Evolutionary conservation across 1,284 basidiomycete genomes (phyloP), one percentile per base, ranked within the genome.

Genomic region (Sparassis latifolia): DNA sequence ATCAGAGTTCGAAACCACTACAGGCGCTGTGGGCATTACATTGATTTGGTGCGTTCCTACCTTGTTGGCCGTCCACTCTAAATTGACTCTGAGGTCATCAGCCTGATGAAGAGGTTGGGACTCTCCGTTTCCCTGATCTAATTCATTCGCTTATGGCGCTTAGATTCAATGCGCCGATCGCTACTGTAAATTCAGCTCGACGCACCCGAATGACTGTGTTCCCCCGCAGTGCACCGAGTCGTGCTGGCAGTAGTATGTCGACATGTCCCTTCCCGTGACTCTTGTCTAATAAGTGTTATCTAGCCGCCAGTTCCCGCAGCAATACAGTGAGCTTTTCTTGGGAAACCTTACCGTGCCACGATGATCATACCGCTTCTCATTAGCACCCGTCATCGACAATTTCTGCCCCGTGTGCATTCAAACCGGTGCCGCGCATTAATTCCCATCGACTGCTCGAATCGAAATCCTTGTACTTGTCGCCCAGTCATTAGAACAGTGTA

Each of bases 181-280:
- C 33, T 73, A 66, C 61, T 89, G 86, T 76, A 86, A 74, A 66
- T 89, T 89, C 69, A 88, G 86, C 58, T 66, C 74, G 20, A 66
- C 64, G 28, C 86, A 89, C 66, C 82, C 82, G 20, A 56, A 53
- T 31, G 69, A 80, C 52, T 89, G 86, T 60, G 71, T 75, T 28
- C 72, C 78, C 29, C 72, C 75, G 43, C 65, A 71, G 31, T 89
- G 86, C 66, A 72, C 64, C 37, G 67, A 65, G 20, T 80, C 79
- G n/a, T 89, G 86, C 62, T 86, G 84, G 82, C 85, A 86, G 66
- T 85, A 85, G 86, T 89, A 66, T 70, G 86, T 52, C 46, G 35
- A 45, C 27, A 35, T 43, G 38, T 41, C 48, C 48, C 20, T 33
- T 40, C 39, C 12, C 35, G 37, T 38, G 31, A 49, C 44, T 50